Evolutionary conservation across 441 rosid genomes (phyloP).

Genomic region (Kokia cookei): DNA sequence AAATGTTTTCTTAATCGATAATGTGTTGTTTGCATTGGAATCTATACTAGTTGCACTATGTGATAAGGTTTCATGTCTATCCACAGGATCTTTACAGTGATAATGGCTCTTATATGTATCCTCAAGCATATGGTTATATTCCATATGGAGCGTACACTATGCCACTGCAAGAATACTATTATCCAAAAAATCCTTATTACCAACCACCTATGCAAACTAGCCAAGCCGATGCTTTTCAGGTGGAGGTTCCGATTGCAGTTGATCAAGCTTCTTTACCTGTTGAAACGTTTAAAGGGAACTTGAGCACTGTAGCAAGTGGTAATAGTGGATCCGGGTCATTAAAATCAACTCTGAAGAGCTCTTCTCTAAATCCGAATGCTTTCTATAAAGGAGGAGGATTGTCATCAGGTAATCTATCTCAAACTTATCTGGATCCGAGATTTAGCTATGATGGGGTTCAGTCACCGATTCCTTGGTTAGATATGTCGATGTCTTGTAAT

Average conservation of each 20-base stretch:
- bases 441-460: conserved; percentile 42
- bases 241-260: conserved; percentile 18
- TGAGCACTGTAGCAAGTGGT: conserved; percentile 27
- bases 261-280: conserved; percentile 27
- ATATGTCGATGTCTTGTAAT: conserved; percentile 25
- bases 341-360: conserved; percentile 33
- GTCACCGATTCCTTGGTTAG: conserved; percentile 37
- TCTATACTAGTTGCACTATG: background rate
- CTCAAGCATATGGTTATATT: conserved; percentile 27
- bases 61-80: conserved; percentile 2
- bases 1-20: background rate
- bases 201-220: conserved; percentile 20
- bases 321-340: conserved; percentile 24
- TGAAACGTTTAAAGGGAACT: conserved; percentile 26
- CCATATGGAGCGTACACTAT: conserved; percentile 39
- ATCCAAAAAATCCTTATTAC: conserved; percentile 36
- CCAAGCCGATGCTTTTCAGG: conserved; percentile 14
- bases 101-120: conserved; percentile 39
- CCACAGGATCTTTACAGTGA: conserved; percentile 33
- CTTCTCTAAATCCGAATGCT: conserved; percentile 34
- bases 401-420: conserved; percentile 21
- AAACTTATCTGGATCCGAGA: conserved; percentile 38
- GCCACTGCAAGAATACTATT: conserved; percentile 42
- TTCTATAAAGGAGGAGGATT: conserved; percentile 33
- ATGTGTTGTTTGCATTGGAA: background rate